Conservation (phyloP, 2,329 filamentous ascomycete genomes). For the Atkinsonella texensis region DNA sequence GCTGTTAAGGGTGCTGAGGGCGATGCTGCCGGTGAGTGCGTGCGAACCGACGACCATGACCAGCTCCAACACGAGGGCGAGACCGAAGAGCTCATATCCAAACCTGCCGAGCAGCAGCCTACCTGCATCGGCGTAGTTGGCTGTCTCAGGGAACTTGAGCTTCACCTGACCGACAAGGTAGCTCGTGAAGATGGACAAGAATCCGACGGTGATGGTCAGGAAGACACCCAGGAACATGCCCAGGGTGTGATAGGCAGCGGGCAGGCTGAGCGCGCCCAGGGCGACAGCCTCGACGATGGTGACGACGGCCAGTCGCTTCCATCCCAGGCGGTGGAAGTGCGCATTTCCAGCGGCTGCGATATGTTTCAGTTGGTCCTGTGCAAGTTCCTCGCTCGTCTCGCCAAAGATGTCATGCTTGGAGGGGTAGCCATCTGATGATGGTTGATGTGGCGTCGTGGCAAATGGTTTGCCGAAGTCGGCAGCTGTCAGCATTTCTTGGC, state of each 20-base stretch:
- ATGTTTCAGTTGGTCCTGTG: constrained; percentile 26
- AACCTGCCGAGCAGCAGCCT: constrained; percentile 42
- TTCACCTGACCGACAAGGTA: constrained; percentile 28
- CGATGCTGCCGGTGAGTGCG: constrained; percentile 51
- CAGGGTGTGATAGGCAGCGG: constrained; percentile 28
- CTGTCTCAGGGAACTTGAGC: constrained; percentile 36
- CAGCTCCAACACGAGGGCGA: constrained; percentile 46
- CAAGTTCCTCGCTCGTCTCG: constrained; percentile 15
- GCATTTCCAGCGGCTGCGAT: constrained; percentile 28
- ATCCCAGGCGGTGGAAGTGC: constrained; percentile 35
- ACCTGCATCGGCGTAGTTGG: constrained; percentile 53
- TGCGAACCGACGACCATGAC: constrained; percentile 56
- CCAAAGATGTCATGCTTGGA: constrained; percentile 9
- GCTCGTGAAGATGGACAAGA: constrained; percentile 26
- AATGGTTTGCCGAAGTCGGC: constrained; percentile 1
- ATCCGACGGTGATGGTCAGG: constrained; percentile 20
- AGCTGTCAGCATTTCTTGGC: background rate
- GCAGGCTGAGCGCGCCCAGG: constrained; percentile 34
- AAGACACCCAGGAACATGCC: constrained; percentile 25
- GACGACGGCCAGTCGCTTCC: constrained; percentile 37
- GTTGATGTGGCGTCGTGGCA: constrained; percentile 1
- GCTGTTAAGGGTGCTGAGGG: constrained; percentile 47
- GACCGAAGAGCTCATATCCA: constrained; percentile 45
- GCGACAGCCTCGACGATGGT: constrained; percentile 40
- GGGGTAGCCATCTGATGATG: background rate